Percentiles rank a stretch among this genome's conserved stretches.
Evolutionary conservation across 176 grass and related monocot species (phyloP).

Genomic region (Cenchrus purpureus): DNA sequence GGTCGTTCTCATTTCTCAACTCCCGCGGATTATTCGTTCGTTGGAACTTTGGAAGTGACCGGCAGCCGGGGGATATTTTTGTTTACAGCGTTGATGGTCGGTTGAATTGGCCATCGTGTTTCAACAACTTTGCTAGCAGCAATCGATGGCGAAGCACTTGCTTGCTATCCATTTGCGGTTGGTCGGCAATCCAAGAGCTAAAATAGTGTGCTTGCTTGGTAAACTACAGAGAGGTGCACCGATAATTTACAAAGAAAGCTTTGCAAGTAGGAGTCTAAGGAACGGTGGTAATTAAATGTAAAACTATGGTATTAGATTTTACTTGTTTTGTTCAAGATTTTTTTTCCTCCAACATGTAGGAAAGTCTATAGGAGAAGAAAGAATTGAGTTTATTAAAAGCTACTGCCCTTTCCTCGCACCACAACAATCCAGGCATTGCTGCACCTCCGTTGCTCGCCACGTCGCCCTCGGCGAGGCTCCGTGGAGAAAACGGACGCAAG

Average conservation of each 20-base stretch:
- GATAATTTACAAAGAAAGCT: background rate
- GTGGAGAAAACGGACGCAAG: too few species aligned
- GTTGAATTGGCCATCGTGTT: background rate
- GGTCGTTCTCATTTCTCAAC: background rate
- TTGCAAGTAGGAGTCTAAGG: background rate
- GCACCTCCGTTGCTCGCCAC: too few species aligned
- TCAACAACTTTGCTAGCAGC: background rate
- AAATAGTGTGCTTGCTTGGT: background rate
- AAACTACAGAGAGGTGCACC: background rate
- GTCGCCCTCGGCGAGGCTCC: too few species aligned
- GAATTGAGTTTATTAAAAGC: too few species aligned
- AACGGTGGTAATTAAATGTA: too few species aligned
- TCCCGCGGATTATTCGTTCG: background rate
- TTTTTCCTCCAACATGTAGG: too few species aligned
- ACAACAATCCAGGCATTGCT: too few species aligned
- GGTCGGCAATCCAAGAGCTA: background rate
- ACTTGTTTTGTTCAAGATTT: too few species aligned
- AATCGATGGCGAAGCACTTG: background rate
- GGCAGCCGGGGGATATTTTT: constrained; percentile 13
- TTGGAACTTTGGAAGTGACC: background rate
- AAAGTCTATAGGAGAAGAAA: too few species aligned
- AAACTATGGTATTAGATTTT: too few species aligned
- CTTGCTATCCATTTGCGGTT: background rate
- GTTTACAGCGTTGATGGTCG: constrained; percentile 1
- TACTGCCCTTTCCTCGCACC: too few species aligned